Base-by-base conservation (phyloP, 2,329 filamentous ascomycete genomes). In the Colletotrichum lupini region DNA sequence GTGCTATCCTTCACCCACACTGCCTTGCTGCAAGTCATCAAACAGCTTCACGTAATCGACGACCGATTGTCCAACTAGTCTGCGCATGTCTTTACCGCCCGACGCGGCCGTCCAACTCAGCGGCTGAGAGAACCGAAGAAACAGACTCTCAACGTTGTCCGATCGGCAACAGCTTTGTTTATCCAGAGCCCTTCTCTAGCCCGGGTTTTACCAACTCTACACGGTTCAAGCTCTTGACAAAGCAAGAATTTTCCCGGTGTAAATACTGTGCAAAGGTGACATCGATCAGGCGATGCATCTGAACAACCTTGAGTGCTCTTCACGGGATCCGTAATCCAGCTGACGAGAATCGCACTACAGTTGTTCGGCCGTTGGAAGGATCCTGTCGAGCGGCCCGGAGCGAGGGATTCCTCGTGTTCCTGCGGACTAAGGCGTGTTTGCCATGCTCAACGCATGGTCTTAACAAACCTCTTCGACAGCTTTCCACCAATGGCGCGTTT, bases 401-500 rank as follows among this genome's bases (percentile, higher is more conserved):
- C 67, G 70, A 55, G 42, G 26, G 42, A 49, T 70, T 37, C 60
- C n/a, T 73, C 66, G 35, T 35, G 67, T 65, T 65, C 60, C 67
- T 64, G 57, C 53, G 46, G 22, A 55, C 67, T 70, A 70, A 73
- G 46, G 60, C 70, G 60, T 24, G 60, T 65, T 26, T 35, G 52
- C n/a, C 70, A 65, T 61, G 60, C 46, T 49, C 56, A 57, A 60
- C 67, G 70, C 70, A 73, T 66, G 67, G 67, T 46, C 30, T 32
- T 19, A 35, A 49, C 60, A 32, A 60, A 60, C 56, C 62, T 61
- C 22, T 37, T 60, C 16, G 19, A 28, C n/a, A n/a, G 16, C n/a
- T 66, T 63, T 73, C 70, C 67, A 66, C 70, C 67, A 73, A 73
- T 73, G 67, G 28, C 60, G 49, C 66, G 26, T 42, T 9, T 32